A percentile compares a stretch with the other conserved stretches of the same genome.
Evolutionary conservation across 1,284 basidiomycete species (phyloP).

Genomic region (Anthracocystis setariae): DNA sequence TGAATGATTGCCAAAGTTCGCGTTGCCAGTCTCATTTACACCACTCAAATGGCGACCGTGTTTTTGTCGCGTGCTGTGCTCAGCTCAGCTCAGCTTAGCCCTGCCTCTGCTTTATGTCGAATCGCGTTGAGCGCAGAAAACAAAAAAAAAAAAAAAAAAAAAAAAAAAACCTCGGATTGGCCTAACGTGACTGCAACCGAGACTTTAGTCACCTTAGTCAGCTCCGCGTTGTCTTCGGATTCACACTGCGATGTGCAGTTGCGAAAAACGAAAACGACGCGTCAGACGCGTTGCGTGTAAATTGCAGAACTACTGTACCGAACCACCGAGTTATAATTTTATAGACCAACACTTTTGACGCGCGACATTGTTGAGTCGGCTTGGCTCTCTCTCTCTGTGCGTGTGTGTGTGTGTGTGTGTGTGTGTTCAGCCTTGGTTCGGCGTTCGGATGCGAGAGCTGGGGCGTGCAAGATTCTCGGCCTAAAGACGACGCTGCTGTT

Average conservation of each 20-base stretch:
- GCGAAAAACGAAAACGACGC: not conserved
- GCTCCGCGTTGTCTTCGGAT: not conserved
- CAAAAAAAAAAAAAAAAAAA: too few relatives aligned
- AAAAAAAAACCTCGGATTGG: not conserved
- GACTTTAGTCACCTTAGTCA: too few relatives aligned
- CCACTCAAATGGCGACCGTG: slow-evolving; percentile 11
- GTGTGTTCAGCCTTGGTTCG: too few relatives aligned
- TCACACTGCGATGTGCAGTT: not conserved
- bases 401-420: not conserved
- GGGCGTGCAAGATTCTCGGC: too few relatives aligned
- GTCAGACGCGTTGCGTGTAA: slow-evolving; percentile 5
- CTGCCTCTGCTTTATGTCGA: too few relatives aligned
- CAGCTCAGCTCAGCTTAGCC: not conserved
- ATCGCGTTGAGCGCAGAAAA: too few relatives aligned
- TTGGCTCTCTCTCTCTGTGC: not conserved
- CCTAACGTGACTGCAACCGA: not conserved
- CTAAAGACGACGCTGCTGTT: too few relatives aligned
- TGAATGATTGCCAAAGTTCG: slow-evolving; percentile 34
- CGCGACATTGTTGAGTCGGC: not conserved
- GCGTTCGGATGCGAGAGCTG: too few relatives aligned
- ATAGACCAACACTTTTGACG: slow-evolving; percentile 5
- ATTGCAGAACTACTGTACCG: not conserved
- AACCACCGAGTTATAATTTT: slow-evolving; percentile 3
- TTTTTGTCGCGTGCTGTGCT: not conserved
- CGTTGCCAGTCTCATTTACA: slow-evolving; percentile 11